Evolutionary conservation across 2,329 filamentous ascomycete species (phyloP).

Genomic region (Mycosphaerelloides madeirae): DNA sequence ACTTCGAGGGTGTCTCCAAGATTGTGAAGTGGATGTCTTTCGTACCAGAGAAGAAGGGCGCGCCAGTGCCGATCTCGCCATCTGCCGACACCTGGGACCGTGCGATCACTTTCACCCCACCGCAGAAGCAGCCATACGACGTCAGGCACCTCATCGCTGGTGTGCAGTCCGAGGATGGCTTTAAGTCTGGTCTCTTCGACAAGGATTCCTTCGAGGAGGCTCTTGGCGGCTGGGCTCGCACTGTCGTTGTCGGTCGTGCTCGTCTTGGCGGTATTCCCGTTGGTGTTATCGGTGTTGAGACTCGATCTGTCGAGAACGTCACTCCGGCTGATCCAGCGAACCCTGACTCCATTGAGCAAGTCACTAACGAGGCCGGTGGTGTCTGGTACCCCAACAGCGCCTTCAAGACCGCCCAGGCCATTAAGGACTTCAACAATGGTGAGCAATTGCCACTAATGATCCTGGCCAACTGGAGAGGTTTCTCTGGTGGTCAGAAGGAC

Average conservation of each 20-base stretch:
- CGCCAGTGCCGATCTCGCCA: conserved; percentile 86
- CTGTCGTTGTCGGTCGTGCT: conserved; percentile 93
- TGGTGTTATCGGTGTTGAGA: conserved; percentile 97
- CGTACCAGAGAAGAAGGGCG: conserved; percentile 90
- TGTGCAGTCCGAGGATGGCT: conserved; percentile 78
- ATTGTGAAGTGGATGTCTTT: conserved; percentile 98
- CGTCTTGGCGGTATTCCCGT: conserved; percentile 95
- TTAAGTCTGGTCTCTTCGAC: conserved; percentile 89
- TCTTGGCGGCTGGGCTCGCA: conserved; percentile 93
- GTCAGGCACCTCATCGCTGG: conserved; percentile 90
- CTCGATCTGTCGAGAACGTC: conserved; percentile 91
- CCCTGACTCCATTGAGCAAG: conserved; percentile 95
- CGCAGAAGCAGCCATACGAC: conserved; percentile 81
- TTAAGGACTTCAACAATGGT: conserved; percentile 98
- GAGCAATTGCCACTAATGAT: conserved; percentile 99
- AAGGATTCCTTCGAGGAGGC: conserved; percentile 95
- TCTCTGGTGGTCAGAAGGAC: conserved; percentile 98
- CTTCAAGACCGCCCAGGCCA: conserved; percentile 98
- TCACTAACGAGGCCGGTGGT: conserved; percentile 90
- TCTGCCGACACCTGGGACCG: conserved; percentile 87
- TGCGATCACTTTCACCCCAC: conserved; percentile 75
- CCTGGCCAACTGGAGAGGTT: conserved; percentile 98
- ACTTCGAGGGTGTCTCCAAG: conserved; percentile 96
- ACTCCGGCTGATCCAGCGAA: conserved; percentile 96
- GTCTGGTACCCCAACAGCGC: conserved; percentile 99